phyloP scores from a whole-genome alignment of 768 basidiomycete genomes.

The Paxillus involutus region DNA sequence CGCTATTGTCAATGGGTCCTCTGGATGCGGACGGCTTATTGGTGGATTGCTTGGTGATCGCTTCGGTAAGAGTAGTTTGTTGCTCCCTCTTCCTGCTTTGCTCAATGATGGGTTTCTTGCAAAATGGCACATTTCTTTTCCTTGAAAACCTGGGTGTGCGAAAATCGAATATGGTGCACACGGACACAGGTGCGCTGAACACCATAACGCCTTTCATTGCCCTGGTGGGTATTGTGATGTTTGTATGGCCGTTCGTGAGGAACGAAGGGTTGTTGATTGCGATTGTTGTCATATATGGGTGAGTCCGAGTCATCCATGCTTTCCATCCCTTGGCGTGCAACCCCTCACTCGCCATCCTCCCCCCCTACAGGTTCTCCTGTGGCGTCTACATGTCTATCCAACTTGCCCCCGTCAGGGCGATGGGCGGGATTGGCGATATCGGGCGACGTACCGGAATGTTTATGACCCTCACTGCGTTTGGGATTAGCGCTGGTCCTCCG shows the following conservation, averaged over 20 bases:
- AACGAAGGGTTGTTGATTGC: no score
- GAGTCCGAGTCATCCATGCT: slow-evolving; percentile 44
- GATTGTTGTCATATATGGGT: no score
- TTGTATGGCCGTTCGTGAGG: no score
- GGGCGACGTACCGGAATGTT: slow-evolving; percentile 68
- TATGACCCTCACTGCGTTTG: slow-evolving; percentile 57
- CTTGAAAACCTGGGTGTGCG: no score
- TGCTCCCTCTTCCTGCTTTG: background rate
- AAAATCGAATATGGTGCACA: background rate
- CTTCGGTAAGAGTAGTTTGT: slow-evolving; percentile 37
- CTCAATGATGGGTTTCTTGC: background rate
- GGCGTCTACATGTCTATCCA: slow-evolving; percentile 63
- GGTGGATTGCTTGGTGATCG: slow-evolving; percentile 56
- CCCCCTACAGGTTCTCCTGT: slow-evolving; percentile 48
- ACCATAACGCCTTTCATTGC: slow-evolving; percentile 65
- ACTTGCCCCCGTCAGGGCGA: slow-evolving; percentile 54
- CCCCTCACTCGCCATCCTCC: background rate
- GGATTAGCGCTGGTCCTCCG: slow-evolving; percentile 67
- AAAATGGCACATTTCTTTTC: no score
- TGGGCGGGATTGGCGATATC: slow-evolving; percentile 61
- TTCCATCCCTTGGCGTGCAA: background rate
- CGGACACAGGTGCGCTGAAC: slow-evolving; percentile 57
- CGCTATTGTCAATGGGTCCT: slow-evolving; percentile 66
- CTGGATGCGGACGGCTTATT: slow-evolving; percentile 57
- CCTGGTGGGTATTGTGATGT: slow-evolving; percentile 51